Evolutionary conservation across 371 early-diverging fungal species (phyloP).

Genomic region (Zancudomyces culisetae): DNA sequence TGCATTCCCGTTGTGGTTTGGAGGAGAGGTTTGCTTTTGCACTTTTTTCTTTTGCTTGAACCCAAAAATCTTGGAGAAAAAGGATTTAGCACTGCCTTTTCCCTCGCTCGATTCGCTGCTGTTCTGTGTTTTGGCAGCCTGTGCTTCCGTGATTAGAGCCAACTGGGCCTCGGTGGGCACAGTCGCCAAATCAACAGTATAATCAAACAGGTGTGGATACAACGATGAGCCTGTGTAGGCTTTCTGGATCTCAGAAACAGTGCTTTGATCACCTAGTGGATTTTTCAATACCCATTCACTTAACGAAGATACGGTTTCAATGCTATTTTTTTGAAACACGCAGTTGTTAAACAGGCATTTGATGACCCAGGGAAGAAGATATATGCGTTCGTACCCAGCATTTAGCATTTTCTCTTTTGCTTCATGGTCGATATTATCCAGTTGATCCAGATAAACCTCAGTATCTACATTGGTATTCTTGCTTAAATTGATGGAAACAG

Average conservation of each 20-base stretch:
- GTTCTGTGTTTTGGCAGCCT: not conserved
- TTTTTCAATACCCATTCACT: not conserved
- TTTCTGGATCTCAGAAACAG: not conserved
- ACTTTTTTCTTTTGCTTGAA: not conserved
- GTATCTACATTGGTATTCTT: constrained; percentile 33
- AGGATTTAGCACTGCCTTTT: not conserved
- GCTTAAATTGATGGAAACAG: constrained; percentile 39
- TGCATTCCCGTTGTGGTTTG: too few relatives aligned
- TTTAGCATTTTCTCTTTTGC: constrained; percentile 17
- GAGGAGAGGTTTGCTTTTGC: too few relatives aligned
- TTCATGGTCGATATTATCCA: constrained; percentile 10
- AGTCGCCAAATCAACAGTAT: not conserved
- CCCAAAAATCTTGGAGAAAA: not conserved
- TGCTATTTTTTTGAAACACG: not conserved
- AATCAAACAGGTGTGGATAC: not conserved
- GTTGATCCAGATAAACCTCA: constrained; percentile 23
- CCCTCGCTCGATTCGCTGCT: not conserved
- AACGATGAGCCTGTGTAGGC: not conserved
- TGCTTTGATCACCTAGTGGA: not conserved
- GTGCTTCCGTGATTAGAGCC: not conserved
- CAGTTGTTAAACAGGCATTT: constrained; percentile 15
- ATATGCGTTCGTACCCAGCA: constrained; percentile 18
- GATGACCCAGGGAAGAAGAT: constrained; percentile 25
- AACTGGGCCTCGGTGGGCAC: not conserved
- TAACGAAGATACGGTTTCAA: not conserved